Base-by-base conservation (phyloP, 2,329 filamentous ascomycete genomes). In the Scopulariopsis brevicaulis region DNA sequence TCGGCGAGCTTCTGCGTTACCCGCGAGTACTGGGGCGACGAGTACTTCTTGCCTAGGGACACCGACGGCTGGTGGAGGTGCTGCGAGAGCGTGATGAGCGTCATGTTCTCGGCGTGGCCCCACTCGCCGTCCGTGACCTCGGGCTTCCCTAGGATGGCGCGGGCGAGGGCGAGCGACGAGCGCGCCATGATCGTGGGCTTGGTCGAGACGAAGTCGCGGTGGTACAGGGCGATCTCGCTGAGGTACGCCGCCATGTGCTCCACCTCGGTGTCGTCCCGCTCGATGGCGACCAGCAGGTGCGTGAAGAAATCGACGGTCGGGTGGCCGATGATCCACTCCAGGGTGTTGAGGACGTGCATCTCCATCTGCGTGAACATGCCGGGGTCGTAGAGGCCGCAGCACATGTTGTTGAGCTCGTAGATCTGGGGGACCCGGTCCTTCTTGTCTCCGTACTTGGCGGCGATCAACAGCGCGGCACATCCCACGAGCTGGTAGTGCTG, bases 281-380 rank as follows among this genome's bases (percentile, higher is more conserved):
- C 89, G 70, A 96, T 90, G 53, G 89, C 82, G 46, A 95, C 82
- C 61, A 93, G 90, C 61, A 96, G 77, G 68, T 96, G 89, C 53
- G 95, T 81, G 74, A 96, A 99, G 70, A 87, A 89, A 73, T 97
- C 93, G 63, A 96, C 89, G 32, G 94, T 97, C 1, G 94, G 92
- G 74, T 97, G 93, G 58, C 94, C 94, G 64, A 99, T 89, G 64
- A 87, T 85, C 94, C 94, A 99, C 70, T 95, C 90, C 60, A 99
- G 82, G 1, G 94, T 99, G 75, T 96, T 95, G 65, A 99, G 82
- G 43, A 99, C 93, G 72, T 99, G 94, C 92, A 95, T 97, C 77
- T 99, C 94, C 94, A 99, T 99, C 74, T 99, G 94, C 12, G 92
- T 93, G 76, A 99, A 99, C 94, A 99, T 99, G 75, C 96, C 93